Evolutionary conservation across 2,329 filamentous ascomycete species (phyloP).

Genomic region (Pezicula rhizophila): DNA sequence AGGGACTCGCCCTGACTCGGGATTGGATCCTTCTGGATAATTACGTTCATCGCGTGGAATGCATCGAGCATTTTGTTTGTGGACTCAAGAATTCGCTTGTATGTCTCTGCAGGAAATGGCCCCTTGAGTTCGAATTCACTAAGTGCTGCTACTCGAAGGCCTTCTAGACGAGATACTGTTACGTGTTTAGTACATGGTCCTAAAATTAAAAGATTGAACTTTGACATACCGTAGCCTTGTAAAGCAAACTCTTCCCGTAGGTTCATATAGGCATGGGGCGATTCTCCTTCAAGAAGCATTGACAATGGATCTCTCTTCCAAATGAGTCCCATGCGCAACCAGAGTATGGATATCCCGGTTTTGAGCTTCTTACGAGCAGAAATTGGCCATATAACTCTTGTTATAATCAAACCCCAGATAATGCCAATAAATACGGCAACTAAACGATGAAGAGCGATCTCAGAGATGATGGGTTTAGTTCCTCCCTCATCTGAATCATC

Average conservation of each 20-base stretch:
- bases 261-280: slow-evolving; percentile 68
- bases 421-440: slow-evolving; percentile 66
- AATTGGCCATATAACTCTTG: slow-evolving; percentile 87
- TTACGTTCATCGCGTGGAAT: slow-evolving; percentile 93
- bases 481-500: slow-evolving; percentile 88
- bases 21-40: slow-evolving; percentile 73
- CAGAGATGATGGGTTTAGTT: slow-evolving; percentile 72
- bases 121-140: slow-evolving; percentile 85
- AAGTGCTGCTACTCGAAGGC: slow-evolving; percentile 64
- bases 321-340: slow-evolving; percentile 89
- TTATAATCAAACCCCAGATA: slow-evolving; percentile 87
- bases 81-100: slow-evolving; percentile 67
- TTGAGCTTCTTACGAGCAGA: slow-evolving; percentile 84
- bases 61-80: slow-evolving; percentile 84
- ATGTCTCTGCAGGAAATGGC: slow-evolving; percentile 73
- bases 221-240: slow-evolving; percentile 63
- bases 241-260: slow-evolving; percentile 83
- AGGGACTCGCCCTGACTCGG: slow-evolving; percentile 76
- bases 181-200: slow-evolving; percentile 19
- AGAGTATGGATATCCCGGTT: slow-evolving; percentile 82
- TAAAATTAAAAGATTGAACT: slow-evolving; percentile 1
- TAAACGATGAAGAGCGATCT: slow-evolving; percentile 84
- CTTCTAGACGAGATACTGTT: slow-evolving; percentile 58
- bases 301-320: slow-evolving; percentile 92
- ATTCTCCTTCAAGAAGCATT: slow-evolving; percentile 55